phyloP scores from a whole-genome alignment of 2,329 filamentous ascomycete species.

The Escovopsis sp. region DNA sequence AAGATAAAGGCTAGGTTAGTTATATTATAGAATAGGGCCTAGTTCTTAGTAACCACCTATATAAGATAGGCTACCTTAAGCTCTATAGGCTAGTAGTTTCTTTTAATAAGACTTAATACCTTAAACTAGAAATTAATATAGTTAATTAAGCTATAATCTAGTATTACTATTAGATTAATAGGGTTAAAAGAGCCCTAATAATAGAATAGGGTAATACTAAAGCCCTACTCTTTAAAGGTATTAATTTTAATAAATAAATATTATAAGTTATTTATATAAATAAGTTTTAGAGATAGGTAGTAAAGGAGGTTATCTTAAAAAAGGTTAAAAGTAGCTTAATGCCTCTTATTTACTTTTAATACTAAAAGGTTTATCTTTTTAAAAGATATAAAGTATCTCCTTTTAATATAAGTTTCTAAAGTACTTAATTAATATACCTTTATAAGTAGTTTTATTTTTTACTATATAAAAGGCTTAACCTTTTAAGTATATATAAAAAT shows the following conservation, averaged over 20 bases:
- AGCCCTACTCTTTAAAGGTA: not conserved
- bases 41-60: not conserved
- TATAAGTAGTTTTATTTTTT: not conserved
- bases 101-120: not conserved
- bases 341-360: too few relatives aligned
- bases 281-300: not conserved
- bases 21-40: not conserved
- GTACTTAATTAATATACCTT: not conserved
- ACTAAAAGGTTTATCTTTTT: too few relatives aligned
- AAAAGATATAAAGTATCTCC: too few relatives aligned
- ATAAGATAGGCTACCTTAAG: not conserved
- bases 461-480: not conserved
- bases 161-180: not conserved
- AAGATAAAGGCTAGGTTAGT: not conserved
- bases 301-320: not conserved
- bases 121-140: not conserved
- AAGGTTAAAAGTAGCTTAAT: not conserved
- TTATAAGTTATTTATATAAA: not conserved
- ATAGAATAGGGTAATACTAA: too few relatives aligned
- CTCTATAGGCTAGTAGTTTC: not conserved
- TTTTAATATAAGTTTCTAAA: too few relatives aligned
- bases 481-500: not conserved
- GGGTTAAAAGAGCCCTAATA: not conserved
- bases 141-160: not conserved
- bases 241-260: not conserved